Evolutionary conservation across 805 yeast species (phyloP), one percentile per base, ranked within the genome.

Genomic region (Yarrowia divulgata): DNA sequence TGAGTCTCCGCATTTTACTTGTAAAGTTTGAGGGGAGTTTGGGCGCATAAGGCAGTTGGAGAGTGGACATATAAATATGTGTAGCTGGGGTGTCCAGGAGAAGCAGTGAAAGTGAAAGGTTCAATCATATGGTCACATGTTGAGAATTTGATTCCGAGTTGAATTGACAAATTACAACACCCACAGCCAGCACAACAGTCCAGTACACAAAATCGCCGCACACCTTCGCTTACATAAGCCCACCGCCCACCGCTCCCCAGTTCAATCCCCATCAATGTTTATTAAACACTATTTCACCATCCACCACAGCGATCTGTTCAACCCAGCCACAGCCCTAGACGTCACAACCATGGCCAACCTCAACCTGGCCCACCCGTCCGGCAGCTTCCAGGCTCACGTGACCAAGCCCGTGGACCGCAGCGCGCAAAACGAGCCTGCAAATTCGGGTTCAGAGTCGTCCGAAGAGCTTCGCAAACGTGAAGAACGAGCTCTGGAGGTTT

Each of bases 331-430:
- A 43, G 64, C 32, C 29, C 12, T 13, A 13, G 40, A 58, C 64
- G 37, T 16, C 40, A n/a, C 64, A 43, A 58, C 64, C n/a, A 58
- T 60, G 66, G 39, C 66, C 32, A 60, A 43, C 35, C 42, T 42
- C 42, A 43, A 60, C 52, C 52, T 43, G 42, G 66, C 52, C 18
- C 66, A 58, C 18, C 50, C 35, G 29, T 32, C 50, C 12, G 50
- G 45, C 40, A 34, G 64, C 64, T 58, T 58, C 64, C 64, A 58
- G 64, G 34, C 64, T 12, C 64, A 50, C 18, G 64, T 43, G 29
- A 50, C 52, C 42, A 29, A 60, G 42, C 34, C 66, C 18, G 34
- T 60, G n/a, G 66, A 60, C 42, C 66, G 52, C 18, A 18, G 8
- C 32, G 34, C 16, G 18, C 40, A 32, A 32, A 29, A n/a, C 13